phyloP scores from a whole-genome alignment of 257 asterid species.

The Ballota nigra region DNA sequence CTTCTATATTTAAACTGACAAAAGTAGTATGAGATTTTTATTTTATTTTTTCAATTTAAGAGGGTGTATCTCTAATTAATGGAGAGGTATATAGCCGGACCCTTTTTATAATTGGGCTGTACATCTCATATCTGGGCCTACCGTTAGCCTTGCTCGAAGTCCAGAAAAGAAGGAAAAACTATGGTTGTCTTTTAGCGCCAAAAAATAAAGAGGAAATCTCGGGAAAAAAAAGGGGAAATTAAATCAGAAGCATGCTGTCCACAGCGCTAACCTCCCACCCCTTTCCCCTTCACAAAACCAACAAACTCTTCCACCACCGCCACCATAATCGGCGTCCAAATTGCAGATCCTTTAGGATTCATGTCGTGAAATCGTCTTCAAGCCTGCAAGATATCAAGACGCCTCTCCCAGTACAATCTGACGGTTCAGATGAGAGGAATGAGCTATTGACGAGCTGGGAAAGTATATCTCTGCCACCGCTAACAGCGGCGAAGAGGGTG shows the following conservation, averaged over 20 bases:
- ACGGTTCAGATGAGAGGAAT: slow-evolving; percentile 18
- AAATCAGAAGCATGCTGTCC: slow-evolving; percentile 42
- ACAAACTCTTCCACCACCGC: slow-evolving; percentile 21
- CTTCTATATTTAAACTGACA: no score
- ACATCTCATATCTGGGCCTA: neutral
- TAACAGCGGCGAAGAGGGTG: slow-evolving; percentile 75
- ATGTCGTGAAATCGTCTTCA: slow-evolving; percentile 34
- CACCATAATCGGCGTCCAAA: slow-evolving; percentile 14
- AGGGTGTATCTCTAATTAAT: no score
- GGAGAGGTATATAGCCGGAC: no score
- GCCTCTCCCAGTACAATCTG: slow-evolving; percentile 15
- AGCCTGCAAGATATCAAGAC: slow-evolving; percentile 31
- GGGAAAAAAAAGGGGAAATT: neutral
- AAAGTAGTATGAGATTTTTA: no score
- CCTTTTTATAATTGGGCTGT: neutral
- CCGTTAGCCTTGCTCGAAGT: slow-evolving; percentile 18
- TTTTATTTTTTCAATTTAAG: no score
- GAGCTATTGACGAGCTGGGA: slow-evolving; percentile 45
- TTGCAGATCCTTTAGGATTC: neutral
- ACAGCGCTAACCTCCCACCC: slow-evolving; percentile 35
- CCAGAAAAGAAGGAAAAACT: neutral
- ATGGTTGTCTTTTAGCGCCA: slow-evolving; percentile 38
- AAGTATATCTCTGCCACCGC: slow-evolving; percentile 49
- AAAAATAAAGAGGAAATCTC: slow-evolving; percentile 17
- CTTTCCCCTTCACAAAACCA: slow-evolving; percentile 31